Conservation (phyloP, 139 green algal species). For the Chlorella sp. region DNA sequence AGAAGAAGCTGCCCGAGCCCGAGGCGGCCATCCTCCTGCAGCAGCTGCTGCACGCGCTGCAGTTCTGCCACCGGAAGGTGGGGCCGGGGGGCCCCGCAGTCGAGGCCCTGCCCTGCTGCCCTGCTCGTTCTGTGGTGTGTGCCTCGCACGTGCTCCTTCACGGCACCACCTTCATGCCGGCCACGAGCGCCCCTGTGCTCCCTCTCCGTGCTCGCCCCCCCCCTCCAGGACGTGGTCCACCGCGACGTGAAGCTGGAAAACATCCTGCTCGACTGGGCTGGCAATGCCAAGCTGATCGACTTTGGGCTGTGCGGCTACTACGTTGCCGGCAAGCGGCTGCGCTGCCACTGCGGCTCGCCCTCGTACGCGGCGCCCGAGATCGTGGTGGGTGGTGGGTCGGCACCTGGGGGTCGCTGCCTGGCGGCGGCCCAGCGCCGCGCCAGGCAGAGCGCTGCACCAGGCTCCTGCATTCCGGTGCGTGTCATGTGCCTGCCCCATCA, state of each 20-base stretch:
- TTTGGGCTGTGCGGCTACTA: constrained; percentile 80
- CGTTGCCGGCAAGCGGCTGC: constrained; percentile 42
- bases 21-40: constrained; percentile 74
- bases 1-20: constrained; percentile 76
- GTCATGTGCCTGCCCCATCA: too few relatives aligned
- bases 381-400: constrained; percentile 37
- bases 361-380: constrained; percentile 92
- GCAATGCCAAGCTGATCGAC: constrained; percentile 81
- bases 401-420: too few relatives aligned
- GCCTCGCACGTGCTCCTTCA: too few relatives aligned
- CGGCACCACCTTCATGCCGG: too few relatives aligned
- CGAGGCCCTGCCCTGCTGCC: neutral
- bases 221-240: constrained; percentile 27
- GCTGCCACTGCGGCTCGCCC: constrained; percentile 79
- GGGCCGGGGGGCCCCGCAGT: neutral
- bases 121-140: too few relatives aligned
- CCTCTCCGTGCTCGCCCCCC: neutral
- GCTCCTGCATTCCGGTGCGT: too few relatives aligned
- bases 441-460: too few relatives aligned
- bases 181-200: neutral
- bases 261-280: constrained; percentile 67
- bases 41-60: constrained; percentile 72
- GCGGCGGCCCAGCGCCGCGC: too few relatives aligned
- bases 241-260: constrained; percentile 82
- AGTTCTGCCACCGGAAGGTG: constrained; percentile 75